Conservation (phyloP, 441 rosid genomes). For the Cnidoscolus chayamansa region DNA sequence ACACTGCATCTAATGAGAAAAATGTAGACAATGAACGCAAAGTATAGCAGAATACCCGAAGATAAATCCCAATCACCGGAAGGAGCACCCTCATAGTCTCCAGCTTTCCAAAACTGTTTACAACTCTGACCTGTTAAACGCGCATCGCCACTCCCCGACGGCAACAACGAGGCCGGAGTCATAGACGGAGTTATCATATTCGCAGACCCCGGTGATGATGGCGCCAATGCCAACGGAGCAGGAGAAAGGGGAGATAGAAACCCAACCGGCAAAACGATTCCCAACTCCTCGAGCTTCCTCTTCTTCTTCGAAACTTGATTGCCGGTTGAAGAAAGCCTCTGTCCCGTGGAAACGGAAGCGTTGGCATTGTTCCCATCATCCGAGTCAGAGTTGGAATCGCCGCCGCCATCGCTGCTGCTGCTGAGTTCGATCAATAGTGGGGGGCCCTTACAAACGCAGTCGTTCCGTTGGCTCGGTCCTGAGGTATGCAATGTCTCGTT, state of each 20-base stretch:
- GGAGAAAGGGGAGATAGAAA: constrained; percentile 36
- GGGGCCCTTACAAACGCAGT: constrained; percentile 12
- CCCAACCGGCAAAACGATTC: constrained; percentile 36
- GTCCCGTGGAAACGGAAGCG: constrained; percentile 20
- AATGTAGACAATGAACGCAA: not conserved
- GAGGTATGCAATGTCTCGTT: constrained; percentile 3
- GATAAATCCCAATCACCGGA: constrained; percentile 50
- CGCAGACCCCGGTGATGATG: constrained; percentile 3
- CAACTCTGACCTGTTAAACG: constrained; percentile 26
- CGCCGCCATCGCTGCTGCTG: constrained; percentile 36
- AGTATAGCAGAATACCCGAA: constrained; percentile 38
- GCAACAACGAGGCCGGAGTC: too few relatives aligned
- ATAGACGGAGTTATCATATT: too few relatives aligned
- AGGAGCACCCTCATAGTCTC: constrained; percentile 65
- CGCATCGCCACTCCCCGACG: constrained; percentile 5
- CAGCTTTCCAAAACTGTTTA: constrained; percentile 94
- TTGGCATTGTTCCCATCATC: constrained; percentile 18
- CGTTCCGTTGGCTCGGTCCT: constrained; percentile 11
- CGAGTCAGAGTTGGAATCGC: constrained; percentile 32
- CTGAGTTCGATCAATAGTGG: constrained; percentile 43
- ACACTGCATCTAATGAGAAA: not conserved
- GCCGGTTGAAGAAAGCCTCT: constrained; percentile 11
- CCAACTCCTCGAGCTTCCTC: constrained; percentile 35
- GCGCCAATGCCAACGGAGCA: not conserved
- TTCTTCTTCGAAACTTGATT: constrained; percentile 24